A percentile compares a stretch with the other conserved stretches of the same genome.
Evolutionary conservation across 2,329 filamentous ascomycete genomes (phyloP).

Genomic region (Nemania sp.): DNA sequence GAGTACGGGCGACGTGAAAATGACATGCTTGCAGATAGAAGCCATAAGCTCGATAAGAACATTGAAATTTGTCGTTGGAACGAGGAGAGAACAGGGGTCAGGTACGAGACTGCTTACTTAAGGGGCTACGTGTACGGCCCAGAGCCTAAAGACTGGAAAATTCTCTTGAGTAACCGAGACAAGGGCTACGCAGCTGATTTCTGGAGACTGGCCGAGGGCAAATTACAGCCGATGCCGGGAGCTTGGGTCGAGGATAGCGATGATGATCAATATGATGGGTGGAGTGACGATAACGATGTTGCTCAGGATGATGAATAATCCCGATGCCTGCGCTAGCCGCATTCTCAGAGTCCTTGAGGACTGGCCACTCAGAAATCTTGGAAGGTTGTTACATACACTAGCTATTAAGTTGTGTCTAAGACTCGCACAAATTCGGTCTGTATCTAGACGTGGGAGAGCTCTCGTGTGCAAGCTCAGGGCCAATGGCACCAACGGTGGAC

Average conservation of each 20-base stretch:
- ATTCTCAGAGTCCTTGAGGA: too few species aligned
- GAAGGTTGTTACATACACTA: too few species aligned
- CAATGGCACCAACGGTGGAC: too few species aligned
- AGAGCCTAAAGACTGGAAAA: slow-evolving; percentile 25
- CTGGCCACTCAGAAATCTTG: too few species aligned
- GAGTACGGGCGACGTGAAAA: slow-evolving; percentile 14
- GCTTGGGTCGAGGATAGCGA: slow-evolving; percentile 25
- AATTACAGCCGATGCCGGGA: slow-evolving; percentile 21
- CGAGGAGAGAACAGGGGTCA: not conserved
- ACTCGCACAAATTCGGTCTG: too few species aligned
- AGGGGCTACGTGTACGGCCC: slow-evolving; percentile 22
- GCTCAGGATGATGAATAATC: too few species aligned
- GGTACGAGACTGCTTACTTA: not conserved
- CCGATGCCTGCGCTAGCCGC: too few species aligned
- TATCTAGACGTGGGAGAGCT: too few species aligned
- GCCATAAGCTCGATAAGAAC: not conserved
- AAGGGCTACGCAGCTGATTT: slow-evolving; percentile 28
- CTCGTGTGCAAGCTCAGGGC: too few species aligned
- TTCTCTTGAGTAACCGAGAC: slow-evolving; percentile 23
- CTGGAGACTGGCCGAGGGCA: slow-evolving; percentile 28
- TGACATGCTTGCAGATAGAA: slow-evolving; percentile 1
- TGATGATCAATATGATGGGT: slow-evolving; percentile 7
- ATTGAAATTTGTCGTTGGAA: not conserved
- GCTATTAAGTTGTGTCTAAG: too few species aligned
- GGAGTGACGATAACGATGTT: too few species aligned